Evolutionary conservation across 192 early-diverging fungal genomes (phyloP).

Genomic region (Thamnidium elegans): DNA sequence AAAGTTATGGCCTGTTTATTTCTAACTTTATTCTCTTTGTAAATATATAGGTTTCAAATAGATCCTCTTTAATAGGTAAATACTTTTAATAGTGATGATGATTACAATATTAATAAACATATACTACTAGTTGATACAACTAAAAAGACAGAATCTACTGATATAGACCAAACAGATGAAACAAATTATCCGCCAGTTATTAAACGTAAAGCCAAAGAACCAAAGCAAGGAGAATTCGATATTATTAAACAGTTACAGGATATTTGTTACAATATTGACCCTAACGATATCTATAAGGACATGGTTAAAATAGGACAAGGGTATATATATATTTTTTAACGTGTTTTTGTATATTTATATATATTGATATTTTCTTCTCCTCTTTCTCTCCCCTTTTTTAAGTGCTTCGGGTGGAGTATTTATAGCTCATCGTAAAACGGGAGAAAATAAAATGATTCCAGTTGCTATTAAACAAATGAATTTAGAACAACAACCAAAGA

Average conservation of each 20-base stretch:
- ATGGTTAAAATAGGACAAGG: conserved; percentile 46
- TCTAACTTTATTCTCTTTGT: neutral
- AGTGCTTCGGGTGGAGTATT: conserved; percentile 94
- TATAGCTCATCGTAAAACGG: conserved; percentile 63
- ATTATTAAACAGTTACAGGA: conserved; percentile 78
- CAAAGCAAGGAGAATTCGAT: conserved; percentile 53
- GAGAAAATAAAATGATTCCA: conserved; percentile 38
- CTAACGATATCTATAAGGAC: conserved; percentile 57
- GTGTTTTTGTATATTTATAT: neutral
- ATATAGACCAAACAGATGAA: neutral
- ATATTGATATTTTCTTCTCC: neutral
- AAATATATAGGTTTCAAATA: conserved; percentile 1
- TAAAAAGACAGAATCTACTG: no score
- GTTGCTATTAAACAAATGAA: conserved; percentile 99
- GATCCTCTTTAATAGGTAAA: conserved; percentile 11
- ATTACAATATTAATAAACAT: neutral
- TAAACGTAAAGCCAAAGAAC: conserved; percentile 24
- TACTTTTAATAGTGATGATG: no score
- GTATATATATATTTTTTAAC: conserved; percentile 25
- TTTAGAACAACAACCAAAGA: conserved; percentile 91
- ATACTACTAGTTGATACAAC: no score
- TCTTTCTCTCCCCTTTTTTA: neutral
- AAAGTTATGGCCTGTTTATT: neutral
- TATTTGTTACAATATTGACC: conserved; percentile 86
- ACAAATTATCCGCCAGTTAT: conserved; percentile 9